Evolutionary conservation across 2,329 filamentous ascomycete genomes (phyloP), one percentile per base, ranked within the genome.

Genomic region (Dactylellina leptospora): DNA sequence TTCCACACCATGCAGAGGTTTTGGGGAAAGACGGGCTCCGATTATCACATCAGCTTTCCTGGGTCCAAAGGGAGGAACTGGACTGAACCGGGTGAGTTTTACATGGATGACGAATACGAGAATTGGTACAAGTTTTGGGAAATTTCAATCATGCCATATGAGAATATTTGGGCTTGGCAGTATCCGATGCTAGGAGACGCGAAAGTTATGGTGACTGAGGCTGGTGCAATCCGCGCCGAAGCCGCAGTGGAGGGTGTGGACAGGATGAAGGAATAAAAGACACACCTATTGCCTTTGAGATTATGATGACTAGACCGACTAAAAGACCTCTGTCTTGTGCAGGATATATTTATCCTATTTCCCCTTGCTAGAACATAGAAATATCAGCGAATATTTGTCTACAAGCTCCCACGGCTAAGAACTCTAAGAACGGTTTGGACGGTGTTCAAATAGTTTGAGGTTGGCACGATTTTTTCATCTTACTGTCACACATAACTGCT

Each of bases 71-170:
- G 27, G 4, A 45, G 40, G 36, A 51, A 71, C 20, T 62, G 50
- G 56, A 25, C 20, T 3, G 66, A 45, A 9, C 11, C 16, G 0
- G 47, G n/a, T 38, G 27, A 22, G n/a, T 22, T 55, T 23, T 62
- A 30, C 10, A 27, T 51, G 45, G 69, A 73, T 10, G 48, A 38
- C 13, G 47, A 73, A 13, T 66, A 56, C 22, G 56, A 53, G 9
- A 47, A 28, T 10, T 73, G 69, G 69, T 73, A 73, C 48, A 9
- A n/a, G 23, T 58, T 60, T 16, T 73, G 69, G 69, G 62, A 66
- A 28, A 51, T 16, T 2, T 64, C 59, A 3, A 47, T 72, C 18
- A 64, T 72, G 68, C 68, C 68, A 5, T 59, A 64, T 13, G 68
- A 72, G 9, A 64, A 72, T 36, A 54, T 72, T 4, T 72, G 68